Base-by-base conservation (phyloP, 164 flowering plant genomes). In the Euptelea pleiosperma region DNA sequence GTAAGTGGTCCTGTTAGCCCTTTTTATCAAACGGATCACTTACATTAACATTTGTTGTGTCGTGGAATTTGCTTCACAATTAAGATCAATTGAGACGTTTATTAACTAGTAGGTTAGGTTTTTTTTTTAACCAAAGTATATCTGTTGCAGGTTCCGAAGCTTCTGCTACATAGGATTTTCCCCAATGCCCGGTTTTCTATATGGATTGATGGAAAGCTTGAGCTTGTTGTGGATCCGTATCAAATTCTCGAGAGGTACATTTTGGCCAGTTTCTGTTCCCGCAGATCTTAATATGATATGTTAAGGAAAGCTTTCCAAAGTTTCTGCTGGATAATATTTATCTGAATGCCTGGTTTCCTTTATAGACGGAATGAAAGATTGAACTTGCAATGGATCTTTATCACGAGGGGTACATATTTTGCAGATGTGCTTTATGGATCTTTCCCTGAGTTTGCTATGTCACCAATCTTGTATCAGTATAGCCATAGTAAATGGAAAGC, bases 151-250 rank as follows among this genome's bases (percentile, higher is more conserved):
- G 74, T 90, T 36, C 99, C 97, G 21, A 93, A 93, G 82, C 92
- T 93, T 63, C 72, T 93, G 34, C 48, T 88, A 36, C 99, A 90
- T 62, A 78, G 99, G 72, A 60, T 93, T 55, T 90, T 93, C 62
- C 94, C 92, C 7, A 84, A 85, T 68, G 83, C 75, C 6, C 73
- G 83, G 6, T 90, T 72, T 68, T 93, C 99, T 25, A 60, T 93
- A 66, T 93, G 99, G 99, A 82, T 93, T 65, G 99, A 93, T 72
- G 99, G 89, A 55, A 93, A 93, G 75, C 97, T 90, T 64, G 73
- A 86, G 77, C 97, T 93, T 69, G 84, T 90, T 24, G 84, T 77
- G 57, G 99, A 93, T 74, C 97, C 99, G n/a, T 90, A 84, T 71
- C 96, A 90, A 78, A 57, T 93, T 70, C 84, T 93, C 58, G 99